phyloP scores from a whole-genome alignment of 2,329 filamentous ascomycete species.

The Thyridium curvatum region DNA sequence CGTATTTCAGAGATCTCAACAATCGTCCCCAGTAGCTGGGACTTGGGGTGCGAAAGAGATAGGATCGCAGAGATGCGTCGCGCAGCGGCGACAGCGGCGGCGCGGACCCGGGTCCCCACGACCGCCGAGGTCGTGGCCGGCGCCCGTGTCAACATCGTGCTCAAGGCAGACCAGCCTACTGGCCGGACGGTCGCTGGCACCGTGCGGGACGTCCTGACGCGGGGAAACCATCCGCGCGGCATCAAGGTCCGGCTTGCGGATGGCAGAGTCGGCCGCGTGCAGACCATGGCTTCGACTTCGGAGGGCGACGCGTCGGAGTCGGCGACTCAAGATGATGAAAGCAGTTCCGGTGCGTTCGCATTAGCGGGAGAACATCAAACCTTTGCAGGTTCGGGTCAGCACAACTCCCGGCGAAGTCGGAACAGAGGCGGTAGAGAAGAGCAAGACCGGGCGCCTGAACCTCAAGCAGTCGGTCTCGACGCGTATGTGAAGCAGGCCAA shows the following conservation, averaged over 20 bases:
- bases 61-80: background rate
- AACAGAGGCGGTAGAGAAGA: conserved; percentile 24
- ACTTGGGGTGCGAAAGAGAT: too few species aligned
- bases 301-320: conserved; percentile 13
- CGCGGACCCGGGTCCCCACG: conserved; percentile 32
- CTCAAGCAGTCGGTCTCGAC: conserved; percentile 32
- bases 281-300: conserved; percentile 41
- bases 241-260: conserved; percentile 72
- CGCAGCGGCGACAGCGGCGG: background rate
- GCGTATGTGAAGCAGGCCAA: conserved; percentile 34
- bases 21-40: too few species aligned
- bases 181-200: conserved; percentile 63
- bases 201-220: conserved; percentile 63
- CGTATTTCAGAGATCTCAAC: too few species aligned
- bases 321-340: too few species aligned
- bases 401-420: conserved; percentile 15
- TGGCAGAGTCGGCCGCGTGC: conserved; percentile 68
- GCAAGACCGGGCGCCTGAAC: conserved; percentile 27
- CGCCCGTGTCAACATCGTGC: conserved; percentile 62
- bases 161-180: conserved; percentile 71
- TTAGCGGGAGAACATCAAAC: too few species aligned
- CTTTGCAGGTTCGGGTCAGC: background rate
- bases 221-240: conserved; percentile 68
- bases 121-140: conserved; percentile 51
- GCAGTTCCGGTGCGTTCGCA: too few species aligned